Conservation (phyloP, 805 yeast species). For the Candida coquimbonensis region DNA sequence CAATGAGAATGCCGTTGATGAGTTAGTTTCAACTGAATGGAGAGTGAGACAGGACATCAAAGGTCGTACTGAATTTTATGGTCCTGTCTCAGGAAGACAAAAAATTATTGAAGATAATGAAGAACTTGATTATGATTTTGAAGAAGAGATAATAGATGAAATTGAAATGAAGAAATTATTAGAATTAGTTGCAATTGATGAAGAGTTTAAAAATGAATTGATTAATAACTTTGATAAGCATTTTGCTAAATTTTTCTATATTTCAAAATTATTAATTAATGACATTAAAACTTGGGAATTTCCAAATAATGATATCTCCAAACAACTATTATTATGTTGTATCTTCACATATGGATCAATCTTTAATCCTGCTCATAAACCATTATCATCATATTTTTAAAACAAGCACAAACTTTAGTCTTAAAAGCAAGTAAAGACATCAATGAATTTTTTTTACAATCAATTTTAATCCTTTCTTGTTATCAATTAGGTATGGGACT, state of each 20-base stretch:
- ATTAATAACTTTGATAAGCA: conserved; percentile 18
- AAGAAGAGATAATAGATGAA: not conserved
- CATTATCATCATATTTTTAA: conserved; percentile 10
- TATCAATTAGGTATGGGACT: conserved; percentile 27
- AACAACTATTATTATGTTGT: conserved; percentile 23
- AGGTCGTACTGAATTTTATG: conserved; percentile 28
- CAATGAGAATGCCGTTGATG: conserved; percentile 26
- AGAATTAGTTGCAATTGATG: not conserved
- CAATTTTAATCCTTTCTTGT: conserved; percentile 25
- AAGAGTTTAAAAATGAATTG: conserved; percentile 4
- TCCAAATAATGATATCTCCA: conserved; percentile 23
- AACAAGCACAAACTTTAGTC: conserved; percentile 21
- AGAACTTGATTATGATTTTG: not conserved
- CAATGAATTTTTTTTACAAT: conserved; percentile 24
- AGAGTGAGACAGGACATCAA: conserved; percentile 22
- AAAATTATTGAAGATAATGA: conserved; percentile 16
- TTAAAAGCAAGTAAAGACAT: conserved; percentile 19
- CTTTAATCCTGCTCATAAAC: conserved; percentile 11
- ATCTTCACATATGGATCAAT: conserved; percentile 25
- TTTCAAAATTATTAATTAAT: conserved; percentile 16
- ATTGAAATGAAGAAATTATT: not conserved
- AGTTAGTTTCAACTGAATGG: conserved; percentile 28
- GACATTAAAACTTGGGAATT: conserved; percentile 23
- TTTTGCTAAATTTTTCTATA: conserved; percentile 24
- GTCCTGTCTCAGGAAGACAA: conserved; percentile 29